These are phyloP conservation scores for Moesziomyces antarcticus DNA, from an alignment of 1,284 basidiomycete genomes.

Conservation along the genomic window DNA sequence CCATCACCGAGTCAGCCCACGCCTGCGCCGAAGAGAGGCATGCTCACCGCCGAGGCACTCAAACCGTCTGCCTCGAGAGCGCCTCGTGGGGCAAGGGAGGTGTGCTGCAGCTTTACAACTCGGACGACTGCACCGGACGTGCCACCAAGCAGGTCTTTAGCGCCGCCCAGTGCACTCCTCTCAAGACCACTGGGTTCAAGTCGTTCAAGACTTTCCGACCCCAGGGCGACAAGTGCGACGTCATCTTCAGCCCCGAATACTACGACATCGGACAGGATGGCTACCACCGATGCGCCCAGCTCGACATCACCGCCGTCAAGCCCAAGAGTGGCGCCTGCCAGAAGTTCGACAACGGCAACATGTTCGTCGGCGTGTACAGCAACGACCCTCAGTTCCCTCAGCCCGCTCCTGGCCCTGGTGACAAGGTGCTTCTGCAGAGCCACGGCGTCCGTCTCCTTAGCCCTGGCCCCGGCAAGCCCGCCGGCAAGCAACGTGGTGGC, in stretches of 20 bases:
- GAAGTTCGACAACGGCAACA: slow-evolving; percentile 8
- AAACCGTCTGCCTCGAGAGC: slow-evolving; percentile 18
- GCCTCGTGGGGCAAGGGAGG: slow-evolving; percentile 32
- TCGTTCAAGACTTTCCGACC: slow-evolving; percentile 31
- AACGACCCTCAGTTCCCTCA: slow-evolving; percentile 14
- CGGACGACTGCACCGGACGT: slow-evolving; percentile 17
- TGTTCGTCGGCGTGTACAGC: slow-evolving; percentile 38
- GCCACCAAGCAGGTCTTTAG: slow-evolving; percentile 25
- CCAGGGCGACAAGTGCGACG: not conserved
- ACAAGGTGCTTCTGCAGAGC: slow-evolving; percentile 13
- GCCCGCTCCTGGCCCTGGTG: slow-evolving; percentile 1
- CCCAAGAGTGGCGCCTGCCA: slow-evolving; percentile 24
- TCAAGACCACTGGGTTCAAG: slow-evolving; percentile 19
- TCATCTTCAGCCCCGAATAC: slow-evolving; percentile 31
- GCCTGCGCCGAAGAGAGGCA: slow-evolving; percentile 3
- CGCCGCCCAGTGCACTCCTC: slow-evolving; percentile 24
- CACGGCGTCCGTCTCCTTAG: slow-evolving; percentile 5
- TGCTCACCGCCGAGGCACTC: not conserved
- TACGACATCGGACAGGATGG: slow-evolving; percentile 14
- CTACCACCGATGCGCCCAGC: slow-evolving; percentile 25
- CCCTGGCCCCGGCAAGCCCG: slow-evolving; percentile 3
- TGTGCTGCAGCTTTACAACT: slow-evolving; percentile 22
- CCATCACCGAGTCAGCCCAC: slow-evolving; percentile 6
- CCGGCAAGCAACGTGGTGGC: not conserved
- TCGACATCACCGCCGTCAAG: not conserved